These are phyloP conservation scores for Emmonsia crescens DNA, from an alignment of 2,329 filamentous ascomycete genomes.

Conservation along the genomic window DNA sequence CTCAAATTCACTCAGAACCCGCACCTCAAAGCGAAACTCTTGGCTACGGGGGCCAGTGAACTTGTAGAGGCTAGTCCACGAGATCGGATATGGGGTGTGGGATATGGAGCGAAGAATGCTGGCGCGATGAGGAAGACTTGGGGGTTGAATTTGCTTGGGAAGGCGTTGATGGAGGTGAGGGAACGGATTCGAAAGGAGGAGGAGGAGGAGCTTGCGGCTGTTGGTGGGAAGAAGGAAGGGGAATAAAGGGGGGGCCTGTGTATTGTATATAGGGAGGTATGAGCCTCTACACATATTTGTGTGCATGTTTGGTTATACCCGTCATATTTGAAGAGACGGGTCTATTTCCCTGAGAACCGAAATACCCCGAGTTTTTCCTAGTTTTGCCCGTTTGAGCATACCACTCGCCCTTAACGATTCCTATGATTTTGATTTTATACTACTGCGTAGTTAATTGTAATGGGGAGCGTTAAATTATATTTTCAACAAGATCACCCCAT, in stretches of 20 bases:
- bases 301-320: too few relatives aligned
- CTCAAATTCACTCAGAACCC: slow-evolving; percentile 25
- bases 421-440: background rate
- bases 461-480: too few relatives aligned
- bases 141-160: slow-evolving; percentile 25
- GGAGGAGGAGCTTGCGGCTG: background rate
- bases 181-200: slow-evolving; percentile 16
- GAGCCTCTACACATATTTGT: too few relatives aligned
- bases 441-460: too few relatives aligned
- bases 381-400: background rate
- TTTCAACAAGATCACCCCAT: background rate
- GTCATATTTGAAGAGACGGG: background rate
- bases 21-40: slow-evolving; percentile 17
- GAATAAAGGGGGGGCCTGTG: background rate
- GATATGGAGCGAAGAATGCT: slow-evolving; percentile 23
- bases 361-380: background rate
- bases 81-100: slow-evolving; percentile 27
- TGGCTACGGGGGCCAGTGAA: slow-evolving; percentile 21
- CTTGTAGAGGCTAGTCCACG: slow-evolving; percentile 27
- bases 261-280: background rate
- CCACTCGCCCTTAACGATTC: background rate
- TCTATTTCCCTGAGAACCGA: too few relatives aligned
- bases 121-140: slow-evolving; percentile 19
- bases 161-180: slow-evolving; percentile 25
- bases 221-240: background rate